Evolutionary conservation across 768 basidiomycete genomes (phyloP).

Genomic region (Dioszegia aurantiaca): DNA sequence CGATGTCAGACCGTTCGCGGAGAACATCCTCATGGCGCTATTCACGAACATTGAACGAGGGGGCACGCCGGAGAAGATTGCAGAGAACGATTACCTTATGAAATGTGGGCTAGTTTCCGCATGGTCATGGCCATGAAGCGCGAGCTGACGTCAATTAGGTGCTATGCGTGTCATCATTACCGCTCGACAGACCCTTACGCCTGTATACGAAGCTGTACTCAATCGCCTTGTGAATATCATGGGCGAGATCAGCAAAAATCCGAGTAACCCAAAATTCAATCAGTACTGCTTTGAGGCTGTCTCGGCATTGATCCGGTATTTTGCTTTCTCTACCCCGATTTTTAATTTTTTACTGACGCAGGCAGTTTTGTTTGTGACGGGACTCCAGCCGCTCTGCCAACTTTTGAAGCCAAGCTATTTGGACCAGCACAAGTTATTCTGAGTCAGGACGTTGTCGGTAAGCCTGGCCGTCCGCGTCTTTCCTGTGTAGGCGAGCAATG

Average conservation of each 20-base stretch:
- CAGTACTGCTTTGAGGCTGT: conserved; percentile 97
- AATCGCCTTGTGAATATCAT: conserved; percentile 76
- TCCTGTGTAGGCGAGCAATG: too few relatives aligned
- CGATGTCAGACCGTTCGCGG: conserved; percentile 81
- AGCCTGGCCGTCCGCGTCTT: conserved; percentile 39
- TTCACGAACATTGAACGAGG: conserved; percentile 75
- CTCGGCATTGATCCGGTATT: conserved; percentile 77
- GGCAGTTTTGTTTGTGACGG: conserved; percentile 79
- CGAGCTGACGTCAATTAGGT: conserved; percentile 57
- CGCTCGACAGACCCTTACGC: conserved; percentile 71
- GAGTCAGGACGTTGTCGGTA: conserved; percentile 89
- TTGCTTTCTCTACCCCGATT: neutral
- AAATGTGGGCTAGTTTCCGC: conserved; percentile 65
- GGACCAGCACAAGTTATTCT: conserved; percentile 82
- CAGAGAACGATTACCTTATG: conserved; percentile 97
- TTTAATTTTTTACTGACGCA: neutral
- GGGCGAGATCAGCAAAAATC: conserved; percentile 86
- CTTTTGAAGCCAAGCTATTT: conserved; percentile 79
- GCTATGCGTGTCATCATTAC: conserved; percentile 91
- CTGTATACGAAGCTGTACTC: conserved; percentile 65
- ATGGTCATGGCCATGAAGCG: too few relatives aligned
- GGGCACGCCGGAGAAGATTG: conserved; percentile 81
- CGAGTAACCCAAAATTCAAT: conserved; percentile 95
- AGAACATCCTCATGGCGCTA: conserved; percentile 63
- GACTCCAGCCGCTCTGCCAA: conserved; percentile 63